These are phyloP conservation scores for Chernovozyma aurita DNA, from an alignment of 1,139 yeast genomes.

Conservation along the genomic window DNA sequence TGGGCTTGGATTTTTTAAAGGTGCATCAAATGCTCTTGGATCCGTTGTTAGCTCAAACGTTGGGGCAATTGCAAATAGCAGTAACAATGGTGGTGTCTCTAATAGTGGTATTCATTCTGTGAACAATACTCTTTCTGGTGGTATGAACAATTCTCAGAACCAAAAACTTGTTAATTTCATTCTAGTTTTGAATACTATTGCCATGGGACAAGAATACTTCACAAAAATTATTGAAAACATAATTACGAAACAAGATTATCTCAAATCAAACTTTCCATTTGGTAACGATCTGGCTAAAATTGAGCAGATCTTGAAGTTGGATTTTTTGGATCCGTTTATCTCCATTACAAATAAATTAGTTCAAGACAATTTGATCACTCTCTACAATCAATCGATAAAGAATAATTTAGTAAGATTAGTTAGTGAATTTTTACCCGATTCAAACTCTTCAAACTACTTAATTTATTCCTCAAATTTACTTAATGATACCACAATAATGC, in stretches of 20 bases:
- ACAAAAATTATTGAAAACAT: conserved; percentile 40
- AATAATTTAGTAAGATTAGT: conserved; percentile 44
- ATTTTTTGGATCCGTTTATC: conserved; percentile 36
- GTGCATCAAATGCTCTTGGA: conserved; percentile 45
- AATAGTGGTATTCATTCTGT: no score
- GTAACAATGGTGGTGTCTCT: conserved; percentile 11
- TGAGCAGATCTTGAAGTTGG: conserved; percentile 33
- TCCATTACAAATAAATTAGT: conserved; percentile 43
- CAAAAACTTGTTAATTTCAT: conserved; percentile 45
- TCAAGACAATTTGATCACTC: conserved; percentile 47
- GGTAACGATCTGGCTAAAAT: conserved; percentile 47
- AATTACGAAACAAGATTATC: conserved; percentile 17
- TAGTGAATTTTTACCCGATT: conserved; percentile 52
- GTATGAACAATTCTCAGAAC: conserved; percentile 17
- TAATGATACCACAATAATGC: conserved; percentile 28
- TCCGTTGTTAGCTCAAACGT: conserved; percentile 36
- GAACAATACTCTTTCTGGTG: conserved; percentile 11
- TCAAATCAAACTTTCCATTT: conserved; percentile 49
- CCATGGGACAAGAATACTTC: conserved; percentile 54
- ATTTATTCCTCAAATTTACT: conserved; percentile 26
- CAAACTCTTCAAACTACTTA: conserved; percentile 37
- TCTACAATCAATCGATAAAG: conserved; percentile 58
- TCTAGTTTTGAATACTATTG: conserved; percentile 57
- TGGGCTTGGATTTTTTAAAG: conserved; percentile 39
- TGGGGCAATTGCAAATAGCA: conserved; percentile 17